phyloP scores from a whole-genome alignment of 257 asterid genomes.

The Solanum chaucha region DNA sequence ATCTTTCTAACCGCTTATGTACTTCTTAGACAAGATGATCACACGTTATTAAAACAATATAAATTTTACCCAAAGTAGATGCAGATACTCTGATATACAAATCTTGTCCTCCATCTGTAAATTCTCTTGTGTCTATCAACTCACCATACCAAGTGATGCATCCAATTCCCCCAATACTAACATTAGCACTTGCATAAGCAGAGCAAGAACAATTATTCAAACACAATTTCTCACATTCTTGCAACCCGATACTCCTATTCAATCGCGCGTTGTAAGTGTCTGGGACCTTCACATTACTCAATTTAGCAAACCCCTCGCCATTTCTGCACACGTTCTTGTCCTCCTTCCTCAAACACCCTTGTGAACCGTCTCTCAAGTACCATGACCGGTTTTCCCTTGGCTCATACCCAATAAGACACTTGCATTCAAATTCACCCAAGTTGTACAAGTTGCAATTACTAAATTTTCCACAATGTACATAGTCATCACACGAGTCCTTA shows the following conservation, averaged over 20 bases:
- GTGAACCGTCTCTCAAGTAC: not conserved
- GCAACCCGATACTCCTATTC: not conserved
- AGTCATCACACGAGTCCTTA: not conserved
- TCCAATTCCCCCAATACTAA: constrained; percentile 1
- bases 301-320: not conserved
- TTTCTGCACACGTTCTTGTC: not conserved
- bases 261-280: not conserved
- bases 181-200: not conserved
- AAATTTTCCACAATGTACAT: not conserved
- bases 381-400: not conserved
- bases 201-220: not conserved
- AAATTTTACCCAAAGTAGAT: constrained; percentile 21
- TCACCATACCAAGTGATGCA: constrained; percentile 31
- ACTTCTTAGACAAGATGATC: not conserved
- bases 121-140: constrained; percentile 17
- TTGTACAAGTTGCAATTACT: not conserved
- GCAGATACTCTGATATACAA: constrained; percentile 25
- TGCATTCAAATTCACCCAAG: not conserved
- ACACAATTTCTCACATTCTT: not conserved
- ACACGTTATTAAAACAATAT: not conserved
- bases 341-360: not conserved
- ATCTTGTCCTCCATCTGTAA: constrained; percentile 24
- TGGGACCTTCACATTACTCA: not conserved
- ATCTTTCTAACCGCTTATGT: not conserved
- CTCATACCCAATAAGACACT: not conserved